Base-by-base conservation (phyloP, 2,329 filamentous ascomycete species). In the Aspergillus glaucus region DNA sequence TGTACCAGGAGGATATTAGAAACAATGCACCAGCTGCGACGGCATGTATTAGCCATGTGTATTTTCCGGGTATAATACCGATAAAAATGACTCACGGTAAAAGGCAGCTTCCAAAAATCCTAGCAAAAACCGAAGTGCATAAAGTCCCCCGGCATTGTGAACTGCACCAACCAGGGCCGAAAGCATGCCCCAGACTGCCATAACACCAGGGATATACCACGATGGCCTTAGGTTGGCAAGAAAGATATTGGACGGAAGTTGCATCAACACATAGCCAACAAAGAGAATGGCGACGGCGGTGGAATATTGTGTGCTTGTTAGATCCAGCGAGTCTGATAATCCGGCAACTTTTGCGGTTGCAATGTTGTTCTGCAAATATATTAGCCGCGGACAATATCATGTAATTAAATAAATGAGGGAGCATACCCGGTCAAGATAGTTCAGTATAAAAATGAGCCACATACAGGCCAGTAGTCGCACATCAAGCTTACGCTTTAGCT, bases 1-100 rank as follows among this genome's bases (percentile, higher is more conserved):
- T 85, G 64, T 86, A 86, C 77, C 82, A 86, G 56, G 84, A 81
- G 0, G 79, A 82, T 17, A 86, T 72, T 42, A 85, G 79, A 40
- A 84, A 72, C 9, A 85, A 72, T 0, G 79, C 79, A 39, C 83
- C 83, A 0, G 83, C 82, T 10, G 26, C 6, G 3, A 28, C 9
- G 6, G 26, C 3, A 10, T 28, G 10, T 28, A 28, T 4, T 28
- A 10, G 26, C 22, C 22, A 28, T 10, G 4, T 12, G 26, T 12
- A 28, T 12, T 22, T 2, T 2, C 4, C 4, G 22, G 22, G 6
- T 22, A 22, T 6, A 22, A 22, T 22, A 4, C 1, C 4, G 5
- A 22, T 22, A 3, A 22, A 22, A 4, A 22, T 22, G 22, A 28
- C 26, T 28, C 6, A 28, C 26, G 26, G 22, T 84, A 70, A 62